These are phyloP conservation scores for Lentinus tigrinus DNA, from an alignment of 768 basidiomycete genomes.

Conservation along the genomic window DNA sequence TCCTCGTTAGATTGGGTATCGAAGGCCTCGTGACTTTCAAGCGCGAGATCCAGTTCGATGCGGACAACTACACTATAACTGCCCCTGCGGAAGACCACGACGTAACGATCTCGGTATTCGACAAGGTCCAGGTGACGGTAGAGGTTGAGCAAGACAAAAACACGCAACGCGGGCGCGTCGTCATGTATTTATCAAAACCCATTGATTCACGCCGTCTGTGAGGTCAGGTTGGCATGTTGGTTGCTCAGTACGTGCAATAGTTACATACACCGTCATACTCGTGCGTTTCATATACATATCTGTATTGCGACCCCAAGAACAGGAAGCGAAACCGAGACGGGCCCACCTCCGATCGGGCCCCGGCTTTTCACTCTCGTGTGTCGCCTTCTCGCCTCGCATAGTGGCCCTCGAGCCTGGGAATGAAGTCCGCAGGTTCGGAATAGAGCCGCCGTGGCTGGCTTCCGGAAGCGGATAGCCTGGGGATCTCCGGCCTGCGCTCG, in stretches of 20 bases:
- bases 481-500: slow-evolving; percentile 16
- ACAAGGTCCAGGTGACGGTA: slow-evolving; percentile 89
- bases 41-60: slow-evolving; percentile 83
- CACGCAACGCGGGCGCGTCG: slow-evolving; percentile 87
- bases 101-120: slow-evolving; percentile 82
- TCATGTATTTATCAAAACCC: slow-evolving; percentile 73
- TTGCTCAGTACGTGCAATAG: slow-evolving; percentile 13
- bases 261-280: slow-evolving; percentile 4
- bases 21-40: slow-evolving; percentile 96
- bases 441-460: slow-evolving; percentile 4
- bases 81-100: slow-evolving; percentile 49
- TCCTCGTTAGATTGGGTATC: slow-evolving; percentile 69
- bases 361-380: slow-evolving; percentile 6
- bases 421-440: slow-evolving; percentile 2
- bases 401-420: slow-evolving; percentile 4
- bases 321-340: slow-evolving; percentile 11
- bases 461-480: slow-evolving; percentile 9
- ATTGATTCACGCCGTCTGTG: slow-evolving; percentile 53
- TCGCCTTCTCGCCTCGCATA: slow-evolving; percentile 15
- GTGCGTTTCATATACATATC: slow-evolving; percentile 8
- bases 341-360: slow-evolving; percentile 1
- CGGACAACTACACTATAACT: slow-evolving; percentile 84
- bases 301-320: slow-evolving; percentile 7
- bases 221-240: slow-evolving; percentile 6
- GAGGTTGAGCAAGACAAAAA: slow-evolving; percentile 94